Conservation (phyloP, 2,329 filamentous ascomycete genomes). For the Colletotrichum magnum region DNA sequence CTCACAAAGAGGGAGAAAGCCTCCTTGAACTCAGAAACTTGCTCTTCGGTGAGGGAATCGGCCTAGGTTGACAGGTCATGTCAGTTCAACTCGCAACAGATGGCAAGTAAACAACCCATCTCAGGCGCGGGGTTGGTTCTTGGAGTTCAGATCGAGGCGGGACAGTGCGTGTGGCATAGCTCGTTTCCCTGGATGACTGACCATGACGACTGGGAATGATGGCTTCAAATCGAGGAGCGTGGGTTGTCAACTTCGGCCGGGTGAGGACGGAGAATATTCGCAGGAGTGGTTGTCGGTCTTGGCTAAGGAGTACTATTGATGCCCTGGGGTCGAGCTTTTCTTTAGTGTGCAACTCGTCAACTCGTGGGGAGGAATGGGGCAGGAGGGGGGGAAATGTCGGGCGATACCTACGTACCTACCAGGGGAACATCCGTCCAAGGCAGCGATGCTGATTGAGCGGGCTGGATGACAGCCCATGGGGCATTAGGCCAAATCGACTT, state of each 20-base stretch:
- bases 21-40: slow-evolving; percentile 99
- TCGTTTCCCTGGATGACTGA: slow-evolving; percentile 9
- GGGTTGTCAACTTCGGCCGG: not conserved
- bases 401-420: slow-evolving; percentile 12
- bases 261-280: slow-evolving; percentile 29
- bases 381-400: slow-evolving; percentile 33
- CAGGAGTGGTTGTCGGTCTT: slow-evolving; percentile 35
- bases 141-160: slow-evolving; percentile 4
- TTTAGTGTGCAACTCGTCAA: slow-evolving; percentile 40
- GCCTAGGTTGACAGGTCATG: slow-evolving; percentile 69
- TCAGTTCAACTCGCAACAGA: slow-evolving; percentile 33
- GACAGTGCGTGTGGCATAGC: not conserved
- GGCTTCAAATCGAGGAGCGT: not conserved
- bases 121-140: slow-evolving; percentile 37
- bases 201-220: slow-evolving; percentile 27
- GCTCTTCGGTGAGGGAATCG: slow-evolving; percentile 98
- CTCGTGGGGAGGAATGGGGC: slow-evolving; percentile 40
- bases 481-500: not conserved
- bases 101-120: slow-evolving; percentile 27
- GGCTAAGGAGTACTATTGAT: slow-evolving; percentile 31
- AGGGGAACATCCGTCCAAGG: slow-evolving; percentile 33
- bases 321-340: slow-evolving; percentile 41
- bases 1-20: slow-evolving; percentile 99
- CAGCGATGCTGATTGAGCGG: slow-evolving; percentile 29
- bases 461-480: slow-evolving; percentile 1